A percentile compares a stretch with the other conserved stretches of the same genome.
phyloP scores from a whole-genome alignment of 257 asterid species.

The Gentiana dahurica region DNA sequence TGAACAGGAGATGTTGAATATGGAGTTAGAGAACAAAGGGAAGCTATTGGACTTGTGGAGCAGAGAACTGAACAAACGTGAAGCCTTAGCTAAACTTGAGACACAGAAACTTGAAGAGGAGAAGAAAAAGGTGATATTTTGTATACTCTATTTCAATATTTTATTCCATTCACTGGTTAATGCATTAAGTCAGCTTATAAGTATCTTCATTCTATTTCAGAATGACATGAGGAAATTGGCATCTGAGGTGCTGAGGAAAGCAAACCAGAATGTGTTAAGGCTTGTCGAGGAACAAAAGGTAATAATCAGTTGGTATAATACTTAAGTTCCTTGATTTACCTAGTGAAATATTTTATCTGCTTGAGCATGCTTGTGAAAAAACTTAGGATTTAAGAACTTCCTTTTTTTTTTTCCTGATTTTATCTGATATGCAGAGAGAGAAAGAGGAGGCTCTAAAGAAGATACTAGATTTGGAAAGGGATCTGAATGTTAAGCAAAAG shows the following conservation, averaged over 20 bases:
- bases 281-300: slow-evolving; percentile 72
- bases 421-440: slow-evolving; percentile 33
- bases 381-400: background rate
- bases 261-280: slow-evolving; percentile 50
- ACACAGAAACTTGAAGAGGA: slow-evolving; percentile 24
- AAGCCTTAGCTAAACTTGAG: slow-evolving; percentile 58
- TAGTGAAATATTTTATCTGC: no score
- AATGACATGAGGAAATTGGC: slow-evolving; percentile 70
- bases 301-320: background rate
- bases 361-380: background rate
- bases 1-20: slow-evolving; percentile 45
- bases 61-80: slow-evolving; percentile 62
- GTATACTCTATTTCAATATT: background rate
- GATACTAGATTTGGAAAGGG: slow-evolving; percentile 31
- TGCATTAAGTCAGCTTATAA: background rate
- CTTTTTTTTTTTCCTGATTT: background rate
- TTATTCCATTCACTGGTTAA: background rate
- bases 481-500: slow-evolving; percentile 6
- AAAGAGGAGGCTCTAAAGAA: slow-evolving; percentile 31
- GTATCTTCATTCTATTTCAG: slow-evolving; percentile 14
- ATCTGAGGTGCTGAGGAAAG: slow-evolving; percentile 51
- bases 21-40: slow-evolving; percentile 46
- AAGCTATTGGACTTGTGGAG: slow-evolving; percentile 52
- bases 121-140: no score
- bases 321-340: background rate